Evolutionary conservation across 495 filamentous ascomycete species (phyloP).

Genomic region (Parmelia sp.): DNA sequence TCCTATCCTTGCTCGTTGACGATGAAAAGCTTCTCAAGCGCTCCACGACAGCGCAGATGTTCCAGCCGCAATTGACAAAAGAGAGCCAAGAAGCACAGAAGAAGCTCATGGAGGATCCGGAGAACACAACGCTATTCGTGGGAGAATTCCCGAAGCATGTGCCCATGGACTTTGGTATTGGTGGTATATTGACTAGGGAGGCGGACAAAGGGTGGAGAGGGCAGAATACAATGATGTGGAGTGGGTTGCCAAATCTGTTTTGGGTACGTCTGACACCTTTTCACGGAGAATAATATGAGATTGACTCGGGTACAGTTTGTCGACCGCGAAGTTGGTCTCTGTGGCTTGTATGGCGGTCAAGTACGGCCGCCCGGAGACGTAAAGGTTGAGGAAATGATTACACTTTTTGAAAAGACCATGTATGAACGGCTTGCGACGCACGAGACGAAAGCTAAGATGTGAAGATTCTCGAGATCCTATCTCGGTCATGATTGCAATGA

Average conservation of each 20-base stretch:
- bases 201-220: constrained; percentile 4
- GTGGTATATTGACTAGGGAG: constrained; percentile 1
- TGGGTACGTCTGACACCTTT: constrained; percentile 1
- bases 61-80: constrained; percentile 13
- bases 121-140: neutral
- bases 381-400: constrained; percentile 3
- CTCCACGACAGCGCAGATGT: constrained; percentile 42
- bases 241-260: constrained; percentile 10
- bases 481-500: neutral
- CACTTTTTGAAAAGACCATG: constrained; percentile 10
- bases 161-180: constrained; percentile 2
- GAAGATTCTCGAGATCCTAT: neutral
- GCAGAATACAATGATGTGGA: constrained; percentile 4
- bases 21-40: constrained; percentile 41
- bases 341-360: constrained; percentile 5
- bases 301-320: neutral
- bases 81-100: constrained; percentile 12
- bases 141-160: neutral
- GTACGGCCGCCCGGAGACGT: neutral
- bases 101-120: neutral
- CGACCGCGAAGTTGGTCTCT: constrained; percentile 8
- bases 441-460: neutral
- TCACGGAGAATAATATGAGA: neutral
- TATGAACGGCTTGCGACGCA: neutral
- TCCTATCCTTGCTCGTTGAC: constrained; percentile 42